Evolutionary conservation across 345 rosid genomes (phyloP).

Genomic region (Eucalyptus cladocalyx): DNA sequence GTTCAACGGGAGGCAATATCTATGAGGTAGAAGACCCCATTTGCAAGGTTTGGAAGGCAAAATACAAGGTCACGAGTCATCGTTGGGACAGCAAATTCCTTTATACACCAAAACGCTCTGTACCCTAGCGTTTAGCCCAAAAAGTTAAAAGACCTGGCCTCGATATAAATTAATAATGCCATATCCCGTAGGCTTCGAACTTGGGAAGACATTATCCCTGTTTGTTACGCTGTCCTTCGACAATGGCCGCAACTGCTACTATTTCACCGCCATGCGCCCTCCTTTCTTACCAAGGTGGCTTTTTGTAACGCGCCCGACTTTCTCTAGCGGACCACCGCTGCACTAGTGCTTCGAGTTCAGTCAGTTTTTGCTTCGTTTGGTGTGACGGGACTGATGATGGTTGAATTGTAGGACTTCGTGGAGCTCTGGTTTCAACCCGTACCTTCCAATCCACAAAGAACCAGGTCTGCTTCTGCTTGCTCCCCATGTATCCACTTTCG

Average conservation of each 20-base stretch:
- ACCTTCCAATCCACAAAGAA: conserved; percentile 8
- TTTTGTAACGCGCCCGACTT: neutral
- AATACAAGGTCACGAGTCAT: neutral
- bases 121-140: neutral
- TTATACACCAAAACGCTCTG: neutral
- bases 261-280: neutral
- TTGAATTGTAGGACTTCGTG: conserved; percentile 1
- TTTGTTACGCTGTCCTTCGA: neutral
- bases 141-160: neutral
- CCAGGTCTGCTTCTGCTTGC: conserved; percentile 8
- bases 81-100: neutral
- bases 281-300: neutral
- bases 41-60: neutral
- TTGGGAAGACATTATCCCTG: neutral
- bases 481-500: neutral
- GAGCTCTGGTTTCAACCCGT: neutral
- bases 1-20: neutral
- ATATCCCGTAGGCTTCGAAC: neutral
- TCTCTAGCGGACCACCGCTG: neutral
- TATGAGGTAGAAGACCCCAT: neutral
- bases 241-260: neutral
- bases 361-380: neutral
- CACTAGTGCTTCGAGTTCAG: neutral
- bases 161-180: neutral
- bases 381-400: neutral